Conservation (phyloP, 2,329 filamentous ascomycete species). For the Tolypocladium album region DNA sequence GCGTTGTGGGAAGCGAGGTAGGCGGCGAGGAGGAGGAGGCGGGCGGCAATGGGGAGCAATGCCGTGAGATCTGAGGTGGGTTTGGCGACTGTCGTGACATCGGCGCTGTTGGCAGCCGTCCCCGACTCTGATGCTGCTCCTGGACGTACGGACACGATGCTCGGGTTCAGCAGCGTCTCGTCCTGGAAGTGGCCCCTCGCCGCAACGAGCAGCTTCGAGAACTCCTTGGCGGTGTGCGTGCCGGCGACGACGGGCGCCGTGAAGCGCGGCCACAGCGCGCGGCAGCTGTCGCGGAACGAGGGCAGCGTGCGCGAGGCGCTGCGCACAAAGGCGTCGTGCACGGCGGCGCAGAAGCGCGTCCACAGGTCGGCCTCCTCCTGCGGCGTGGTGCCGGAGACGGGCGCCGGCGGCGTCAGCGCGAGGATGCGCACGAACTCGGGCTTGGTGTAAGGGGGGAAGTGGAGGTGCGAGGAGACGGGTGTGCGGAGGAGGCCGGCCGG, state of each 20-base stretch:
- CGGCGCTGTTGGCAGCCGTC: not conserved
- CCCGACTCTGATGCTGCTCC: not conserved
- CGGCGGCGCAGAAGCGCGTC: constrained; percentile 69
- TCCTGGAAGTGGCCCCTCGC: constrained; percentile 61
- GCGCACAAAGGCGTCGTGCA: constrained; percentile 79
- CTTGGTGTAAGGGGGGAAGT: constrained; percentile 78
- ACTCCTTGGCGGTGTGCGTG: constrained; percentile 68
- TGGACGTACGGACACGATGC: constrained; percentile 31
- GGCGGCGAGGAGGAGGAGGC: constrained; percentile 62
- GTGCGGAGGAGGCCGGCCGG: constrained; percentile 59
- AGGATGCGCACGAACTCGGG: constrained; percentile 70
- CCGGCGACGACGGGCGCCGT: constrained; percentile 65
- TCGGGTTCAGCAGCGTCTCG: constrained; percentile 57
- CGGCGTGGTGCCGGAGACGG: constrained; percentile 37
- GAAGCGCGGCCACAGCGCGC: constrained; percentile 77
- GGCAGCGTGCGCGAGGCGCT: constrained; percentile 72
- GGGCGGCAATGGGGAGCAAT: constrained; percentile 60
- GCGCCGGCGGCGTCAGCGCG: constrained; percentile 34
- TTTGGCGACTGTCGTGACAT: not conserved
- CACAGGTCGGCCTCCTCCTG: constrained; percentile 58
- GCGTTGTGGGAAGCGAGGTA: constrained; percentile 78
- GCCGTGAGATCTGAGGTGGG: constrained; percentile 34
- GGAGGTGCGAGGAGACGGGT: constrained; percentile 61
- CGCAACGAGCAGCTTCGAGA: constrained; percentile 69
- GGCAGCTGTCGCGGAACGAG: constrained; percentile 58